These are phyloP conservation scores for Trichosporon sp. DNA, from an alignment of 1,284 basidiomycete genomes.

Conservation along the genomic window DNA sequence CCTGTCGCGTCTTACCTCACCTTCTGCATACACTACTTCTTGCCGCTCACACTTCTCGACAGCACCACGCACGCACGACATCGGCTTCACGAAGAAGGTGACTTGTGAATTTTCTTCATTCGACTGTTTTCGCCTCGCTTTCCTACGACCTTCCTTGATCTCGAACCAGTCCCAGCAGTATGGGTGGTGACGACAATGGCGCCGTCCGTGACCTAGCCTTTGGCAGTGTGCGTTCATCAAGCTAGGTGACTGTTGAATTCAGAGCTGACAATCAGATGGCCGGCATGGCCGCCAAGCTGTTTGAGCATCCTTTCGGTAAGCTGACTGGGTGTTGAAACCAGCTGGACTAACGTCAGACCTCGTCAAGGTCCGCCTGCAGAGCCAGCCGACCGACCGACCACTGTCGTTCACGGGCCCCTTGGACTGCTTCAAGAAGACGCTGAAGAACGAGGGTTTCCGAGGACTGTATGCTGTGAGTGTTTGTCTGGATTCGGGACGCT, in stretches of 20 bases:
- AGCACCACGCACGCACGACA: neutral
- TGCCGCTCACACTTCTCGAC: neutral
- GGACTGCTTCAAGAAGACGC: conserved; percentile 74
- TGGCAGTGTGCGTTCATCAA: conserved; percentile 45
- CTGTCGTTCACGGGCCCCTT: conserved; percentile 69
- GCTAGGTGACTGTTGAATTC: neutral
- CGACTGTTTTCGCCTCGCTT: neutral
- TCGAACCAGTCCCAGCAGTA: neutral
- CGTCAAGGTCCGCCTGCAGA: conserved; percentile 70
- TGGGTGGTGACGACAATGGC: conserved; percentile 7
- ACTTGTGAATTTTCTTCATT: neutral
- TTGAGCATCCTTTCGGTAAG: conserved; percentile 70
- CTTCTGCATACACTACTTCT: neutral
- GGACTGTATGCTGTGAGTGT: conserved; percentile 71
- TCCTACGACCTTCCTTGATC: neutral
- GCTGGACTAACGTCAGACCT: conserved; percentile 8
- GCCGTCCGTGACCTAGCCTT: conserved; percentile 50
- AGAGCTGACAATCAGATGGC: conserved; percentile 52
- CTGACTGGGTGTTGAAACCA: no score
- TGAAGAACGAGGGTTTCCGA: conserved; percentile 65
- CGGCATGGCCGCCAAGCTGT: conserved; percentile 74
- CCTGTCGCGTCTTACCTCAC: neutral
- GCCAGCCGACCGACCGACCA: conserved; percentile 67
- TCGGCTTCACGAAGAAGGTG: neutral
- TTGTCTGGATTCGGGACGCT: neutral